Conservation (phyloP, 495 filamentous ascomycete species). For the Achaetomiella virescens region DNA sequence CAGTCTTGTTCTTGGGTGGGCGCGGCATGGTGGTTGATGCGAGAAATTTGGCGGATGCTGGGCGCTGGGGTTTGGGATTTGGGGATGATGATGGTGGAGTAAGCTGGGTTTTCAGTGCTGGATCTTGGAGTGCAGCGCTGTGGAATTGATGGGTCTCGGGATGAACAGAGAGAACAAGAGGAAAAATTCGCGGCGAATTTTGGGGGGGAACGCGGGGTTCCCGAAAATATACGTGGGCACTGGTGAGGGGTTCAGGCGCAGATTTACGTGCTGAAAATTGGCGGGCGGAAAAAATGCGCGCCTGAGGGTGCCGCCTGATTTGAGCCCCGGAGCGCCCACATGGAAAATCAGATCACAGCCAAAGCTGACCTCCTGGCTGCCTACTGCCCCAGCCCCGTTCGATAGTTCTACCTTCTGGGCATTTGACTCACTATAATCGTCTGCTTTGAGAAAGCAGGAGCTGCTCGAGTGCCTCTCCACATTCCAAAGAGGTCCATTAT, state of each 20-base stretch:
- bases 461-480: background rate
- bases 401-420: no score
- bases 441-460: no score
- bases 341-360: conserved; percentile 17
- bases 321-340: conserved; percentile 12
- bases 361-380: background rate
- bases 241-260: conserved; percentile 23
- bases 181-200: conserved; percentile 29
- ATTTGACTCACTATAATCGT: no score
- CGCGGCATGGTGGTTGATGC: conserved; percentile 30
- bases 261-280: conserved; percentile 28
- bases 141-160: no score
- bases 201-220: conserved; percentile 26
- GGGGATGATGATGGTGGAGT: conserved; percentile 22
- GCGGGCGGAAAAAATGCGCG: conserved; percentile 23
- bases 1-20: conserved; percentile 32
- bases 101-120: conserved; percentile 9
- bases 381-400: background rate
- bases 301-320: conserved; percentile 19
- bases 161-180: conserved; percentile 31
- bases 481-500: no score
- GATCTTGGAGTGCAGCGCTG: conserved; percentile 20
- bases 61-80: conserved; percentile 9
- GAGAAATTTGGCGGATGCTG: conserved; percentile 10
- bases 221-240: conserved; percentile 30